These are phyloP conservation scores for Capsella bursapastoris DNA, from an alignment of 345 rosid species.

Conservation along the genomic window DNA sequence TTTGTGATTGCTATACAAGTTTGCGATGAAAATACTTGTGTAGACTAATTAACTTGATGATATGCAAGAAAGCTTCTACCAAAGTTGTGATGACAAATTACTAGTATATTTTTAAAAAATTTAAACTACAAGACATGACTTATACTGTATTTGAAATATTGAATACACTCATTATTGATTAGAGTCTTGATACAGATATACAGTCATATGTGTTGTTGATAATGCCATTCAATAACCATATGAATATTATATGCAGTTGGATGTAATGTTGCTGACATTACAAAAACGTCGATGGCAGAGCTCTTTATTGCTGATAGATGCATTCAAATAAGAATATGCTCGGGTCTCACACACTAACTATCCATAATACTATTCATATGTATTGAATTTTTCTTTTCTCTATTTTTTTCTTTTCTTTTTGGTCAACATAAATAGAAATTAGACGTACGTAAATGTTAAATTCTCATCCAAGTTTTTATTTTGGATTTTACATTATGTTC, in stretches of 20 bases:
- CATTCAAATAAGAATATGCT: neutral
- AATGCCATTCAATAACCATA: neutral
- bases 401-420: no score
- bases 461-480: neutral
- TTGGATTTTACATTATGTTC: neutral
- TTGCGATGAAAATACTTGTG: neutral
- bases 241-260: neutral
- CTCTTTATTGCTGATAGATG: neutral
- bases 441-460: neutral
- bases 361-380: neutral
- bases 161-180: neutral
- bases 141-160: neutral
- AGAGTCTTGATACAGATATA: neutral
- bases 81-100: neutral
- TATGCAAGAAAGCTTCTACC: neutral
- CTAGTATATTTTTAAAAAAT: neutral
- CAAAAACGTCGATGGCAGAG: neutral
- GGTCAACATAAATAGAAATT: neutral
- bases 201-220: neutral
- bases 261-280: neutral
- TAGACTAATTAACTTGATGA: neutral
- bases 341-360: neutral
- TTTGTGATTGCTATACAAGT: neutral
- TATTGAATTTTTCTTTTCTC: neutral
- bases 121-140: neutral